phyloP scores from a whole-genome alignment of 345 rosid genomes.

The Anastatica hierochuntica region DNA sequence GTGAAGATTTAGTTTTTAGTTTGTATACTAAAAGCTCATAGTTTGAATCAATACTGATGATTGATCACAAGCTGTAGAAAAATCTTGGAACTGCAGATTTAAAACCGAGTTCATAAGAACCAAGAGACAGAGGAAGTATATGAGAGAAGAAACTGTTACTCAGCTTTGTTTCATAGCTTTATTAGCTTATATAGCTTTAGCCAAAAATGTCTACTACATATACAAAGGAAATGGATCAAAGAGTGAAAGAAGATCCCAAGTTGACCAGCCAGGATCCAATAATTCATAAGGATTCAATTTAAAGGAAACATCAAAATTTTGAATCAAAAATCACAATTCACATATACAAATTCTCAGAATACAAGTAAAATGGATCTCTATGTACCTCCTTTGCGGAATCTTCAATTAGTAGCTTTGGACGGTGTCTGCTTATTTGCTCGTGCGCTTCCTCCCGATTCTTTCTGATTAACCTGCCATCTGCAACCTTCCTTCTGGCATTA shows the following conservation, averaged over 20 bases:
- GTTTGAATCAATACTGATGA: too few species aligned
- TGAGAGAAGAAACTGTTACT: too few species aligned
- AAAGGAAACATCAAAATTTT: conserved; percentile 10
- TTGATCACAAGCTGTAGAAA: conserved; percentile 2
- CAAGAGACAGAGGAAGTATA: neutral
- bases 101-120: conserved; percentile 6
- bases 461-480: neutral
- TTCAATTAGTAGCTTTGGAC: too few species aligned
- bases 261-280: neutral
- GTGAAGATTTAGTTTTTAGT: conserved; percentile 7
- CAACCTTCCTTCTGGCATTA: neutral
- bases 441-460: conserved; percentile 9
- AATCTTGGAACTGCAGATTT: too few species aligned
- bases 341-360: conserved; percentile 8
- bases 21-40: neutral
- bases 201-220: too few species aligned
- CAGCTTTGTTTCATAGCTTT: too few species aligned
- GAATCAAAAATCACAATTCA: conserved; percentile 8
- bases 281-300: conserved; percentile 6
- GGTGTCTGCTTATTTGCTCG: conserved; percentile 6
- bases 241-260: too few species aligned
- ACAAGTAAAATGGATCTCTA: conserved; percentile 1
- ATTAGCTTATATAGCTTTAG: conserved; percentile 5
- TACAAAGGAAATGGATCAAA: conserved; percentile 12
- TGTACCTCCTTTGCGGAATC: neutral